Evolutionary conservation across 306 rosid species (phyloP), one percentile per base, ranked within the genome.

Genomic region (Sicyos edulis): DNA sequence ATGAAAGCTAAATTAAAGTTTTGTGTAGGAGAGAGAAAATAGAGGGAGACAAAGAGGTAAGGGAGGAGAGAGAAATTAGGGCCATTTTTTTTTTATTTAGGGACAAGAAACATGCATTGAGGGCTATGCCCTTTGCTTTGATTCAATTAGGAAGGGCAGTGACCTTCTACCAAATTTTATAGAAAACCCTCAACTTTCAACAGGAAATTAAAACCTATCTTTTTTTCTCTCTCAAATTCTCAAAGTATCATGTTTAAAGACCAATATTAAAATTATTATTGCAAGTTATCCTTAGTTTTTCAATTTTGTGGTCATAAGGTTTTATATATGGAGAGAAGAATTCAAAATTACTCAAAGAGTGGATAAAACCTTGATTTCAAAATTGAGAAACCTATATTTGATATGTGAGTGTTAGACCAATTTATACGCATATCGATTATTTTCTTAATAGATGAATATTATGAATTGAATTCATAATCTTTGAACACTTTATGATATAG

Each of bases 21-120:
- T 61, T 16, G 40, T 32, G 26, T 34, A n/a, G 53, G 53, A 42
- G 71, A 64, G 51, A 37, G 70, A 64, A 42, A 17, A 19, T 4
- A 17, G 71, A 64, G 26, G 42, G 52, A 64, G 71, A 64, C 72
- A 66, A 45, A 66, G 54, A 66, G 72, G 72, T 66, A 45, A 66
- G 72, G 72, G 72, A 66, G 20, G 72, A 66, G 72, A 45, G 72
- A 66, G 72, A 45, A 44, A 40, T n/a, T 63, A 45, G 71, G 71
- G 71, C n/a, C 53, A 64, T 24, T 58, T 26, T 59, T 17, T 34
- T 63, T 63, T 52, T 1, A 42, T 16, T 8, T 45, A 21, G 55
- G 55, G 72, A 66, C 72, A 66, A 45, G 19, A 66, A 22, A 66
- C 72, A 66, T 66, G 72, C 72, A 66, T 44, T 44, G 71, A 65